phyloP scores from a whole-genome alignment of 306 rosid species.

The Cicer chorassanicum region DNA sequence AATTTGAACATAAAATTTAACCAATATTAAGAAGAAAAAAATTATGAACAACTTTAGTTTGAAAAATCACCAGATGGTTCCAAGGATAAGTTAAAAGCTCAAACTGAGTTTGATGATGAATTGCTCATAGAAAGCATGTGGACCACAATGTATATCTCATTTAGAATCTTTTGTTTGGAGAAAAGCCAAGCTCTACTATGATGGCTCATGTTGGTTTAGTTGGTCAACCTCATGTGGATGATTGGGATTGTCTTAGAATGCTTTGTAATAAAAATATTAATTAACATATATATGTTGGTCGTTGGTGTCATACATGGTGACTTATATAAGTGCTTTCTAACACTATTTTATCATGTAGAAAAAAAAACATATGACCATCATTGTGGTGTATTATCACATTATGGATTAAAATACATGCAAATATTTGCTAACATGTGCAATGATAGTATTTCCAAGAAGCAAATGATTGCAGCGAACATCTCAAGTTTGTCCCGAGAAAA shows the following conservation, averaged over 20 bases:
- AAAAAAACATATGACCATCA: conserved; percentile 36
- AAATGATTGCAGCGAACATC: conserved; percentile 38
- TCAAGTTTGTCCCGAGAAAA: conserved; percentile 46
- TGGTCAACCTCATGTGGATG: conserved; percentile 62
- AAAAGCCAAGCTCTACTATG: background rate
- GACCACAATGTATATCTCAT: conserved; percentile 49
- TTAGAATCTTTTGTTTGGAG: conserved; percentile 40
- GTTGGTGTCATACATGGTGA: no score
- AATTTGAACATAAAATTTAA: no score
- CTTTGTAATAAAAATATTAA: conserved; percentile 44
- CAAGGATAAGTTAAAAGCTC: conserved; percentile 40
- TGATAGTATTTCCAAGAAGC: conserved; percentile 33
- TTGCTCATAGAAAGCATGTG: conserved; percentile 44
- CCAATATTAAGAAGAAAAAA: no score
- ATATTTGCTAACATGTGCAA: conserved; percentile 50
- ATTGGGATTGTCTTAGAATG: conserved; percentile 65
- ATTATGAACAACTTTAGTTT: no score
- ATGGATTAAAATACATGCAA: conserved; percentile 41
- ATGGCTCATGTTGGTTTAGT: conserved; percentile 46
- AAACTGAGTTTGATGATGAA: conserved; percentile 42
- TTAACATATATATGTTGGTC: no score
- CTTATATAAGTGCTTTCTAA: background rate
- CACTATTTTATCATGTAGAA: conserved; percentile 16
- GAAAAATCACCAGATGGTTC: no score
- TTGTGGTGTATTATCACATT: conserved; percentile 34